Conservation (phyloP, 1,284 basidiomycete genomes). For the Grifola frondosa region DNA sequence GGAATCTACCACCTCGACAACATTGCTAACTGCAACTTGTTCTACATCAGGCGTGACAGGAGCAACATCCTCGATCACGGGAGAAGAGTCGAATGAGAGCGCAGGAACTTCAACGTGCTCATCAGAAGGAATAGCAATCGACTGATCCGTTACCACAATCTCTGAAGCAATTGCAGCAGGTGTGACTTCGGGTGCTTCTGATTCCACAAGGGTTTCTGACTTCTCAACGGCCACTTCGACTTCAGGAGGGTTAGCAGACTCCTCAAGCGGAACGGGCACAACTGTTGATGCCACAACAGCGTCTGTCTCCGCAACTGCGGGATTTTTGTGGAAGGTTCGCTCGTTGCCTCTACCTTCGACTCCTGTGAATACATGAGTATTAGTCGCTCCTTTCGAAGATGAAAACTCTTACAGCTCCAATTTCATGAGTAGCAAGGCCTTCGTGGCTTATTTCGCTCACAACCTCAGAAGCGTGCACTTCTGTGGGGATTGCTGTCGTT, state of each 20-base stretch:
- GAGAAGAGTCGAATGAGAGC: background rate
- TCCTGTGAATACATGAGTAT: no score
- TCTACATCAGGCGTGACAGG: background rate
- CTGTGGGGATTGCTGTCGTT: no score
- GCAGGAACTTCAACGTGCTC: background rate
- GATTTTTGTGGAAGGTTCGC: background rate
- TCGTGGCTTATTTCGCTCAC: no score
- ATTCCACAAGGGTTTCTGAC: background rate
- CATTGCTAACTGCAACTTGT: background rate
- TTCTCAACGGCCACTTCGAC: slow-evolving; percentile 7
- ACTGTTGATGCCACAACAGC: slow-evolving; percentile 2
- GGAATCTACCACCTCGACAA: background rate
- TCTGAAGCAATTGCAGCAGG: background rate
- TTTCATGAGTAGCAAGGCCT: no score
- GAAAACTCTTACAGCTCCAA: no score
- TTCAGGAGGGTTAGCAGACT: background rate
- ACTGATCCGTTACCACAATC: background rate
- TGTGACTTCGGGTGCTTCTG: background rate
- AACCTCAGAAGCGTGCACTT: no score
- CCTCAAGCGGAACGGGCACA: background rate
- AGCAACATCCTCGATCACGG: background rate
- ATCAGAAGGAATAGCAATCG: background rate
- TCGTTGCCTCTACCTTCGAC: background rate
- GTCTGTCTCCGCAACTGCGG: slow-evolving; percentile 4
- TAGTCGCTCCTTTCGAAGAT: no score